These are phyloP conservation scores for Geotrichum bryndzae DNA, from an alignment of 1,139 yeast species.

Conservation along the genomic window DNA sequence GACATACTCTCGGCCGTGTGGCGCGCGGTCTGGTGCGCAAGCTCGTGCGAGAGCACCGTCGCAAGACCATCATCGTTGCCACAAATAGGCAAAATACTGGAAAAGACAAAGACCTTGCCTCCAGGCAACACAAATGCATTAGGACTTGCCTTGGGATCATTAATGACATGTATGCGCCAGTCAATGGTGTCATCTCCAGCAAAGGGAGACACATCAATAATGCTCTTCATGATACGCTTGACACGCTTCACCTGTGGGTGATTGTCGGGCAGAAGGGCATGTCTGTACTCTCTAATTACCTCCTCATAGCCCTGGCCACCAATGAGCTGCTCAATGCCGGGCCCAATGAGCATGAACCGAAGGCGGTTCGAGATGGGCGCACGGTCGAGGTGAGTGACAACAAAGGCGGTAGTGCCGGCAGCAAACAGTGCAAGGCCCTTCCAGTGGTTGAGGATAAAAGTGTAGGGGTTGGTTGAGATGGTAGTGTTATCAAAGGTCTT, in stretches of 20 bases:
- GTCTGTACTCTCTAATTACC: slow-evolving; percentile 40
- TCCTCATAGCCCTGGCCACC: slow-evolving; percentile 66
- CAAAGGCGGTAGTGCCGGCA: slow-evolving; percentile 6
- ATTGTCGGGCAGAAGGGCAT: slow-evolving; percentile 35
- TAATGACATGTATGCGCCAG: slow-evolving; percentile 81
- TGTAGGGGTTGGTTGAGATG: slow-evolving; percentile 2
- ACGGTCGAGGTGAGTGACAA: slow-evolving; percentile 53
- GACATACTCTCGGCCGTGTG: slow-evolving; percentile 77
- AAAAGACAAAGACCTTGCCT: slow-evolving; percentile 88
- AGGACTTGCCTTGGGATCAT: slow-evolving; percentile 67
- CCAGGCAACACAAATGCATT: slow-evolving; percentile 95
- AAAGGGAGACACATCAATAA: slow-evolving; percentile 42
- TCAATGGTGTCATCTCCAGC: slow-evolving; percentile 41
- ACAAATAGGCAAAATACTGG: slow-evolving; percentile 73
- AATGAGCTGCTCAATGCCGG: slow-evolving; percentile 56
- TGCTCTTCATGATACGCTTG: slow-evolving; percentile 51
- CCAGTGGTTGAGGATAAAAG: slow-evolving; percentile 15
- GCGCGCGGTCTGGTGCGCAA: slow-evolving; percentile 88
- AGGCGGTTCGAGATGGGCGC: slow-evolving; percentile 79
- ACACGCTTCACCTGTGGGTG: slow-evolving; percentile 49
- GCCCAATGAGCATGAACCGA: slow-evolving; percentile 69
- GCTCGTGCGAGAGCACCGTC: slow-evolving; percentile 86
- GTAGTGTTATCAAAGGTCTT: slow-evolving; percentile 12
- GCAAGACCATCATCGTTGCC: slow-evolving; percentile 85
- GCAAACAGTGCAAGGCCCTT: slow-evolving; percentile 9